These are phyloP conservation scores for Eutrema japonicum DNA, from an alignment of 345 rosid genomes.

Conservation along the genomic window DNA sequence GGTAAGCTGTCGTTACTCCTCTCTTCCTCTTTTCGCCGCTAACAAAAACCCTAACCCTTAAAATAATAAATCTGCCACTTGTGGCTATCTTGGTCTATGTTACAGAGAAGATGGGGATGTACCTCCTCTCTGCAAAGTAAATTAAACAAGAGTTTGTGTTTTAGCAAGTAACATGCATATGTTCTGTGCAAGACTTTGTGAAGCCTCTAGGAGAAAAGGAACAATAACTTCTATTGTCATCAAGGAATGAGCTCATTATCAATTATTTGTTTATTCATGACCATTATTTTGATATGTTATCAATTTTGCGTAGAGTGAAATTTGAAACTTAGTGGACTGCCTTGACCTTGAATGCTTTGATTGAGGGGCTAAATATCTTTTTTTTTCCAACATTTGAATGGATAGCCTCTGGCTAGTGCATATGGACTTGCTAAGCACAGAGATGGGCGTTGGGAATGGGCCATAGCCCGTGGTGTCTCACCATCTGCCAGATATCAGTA, in stretches of 20 bases:
- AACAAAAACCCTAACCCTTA: no score
- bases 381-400: slow-evolving; percentile 21
- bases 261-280: slow-evolving; percentile 16
- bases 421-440: slow-evolving; percentile 98
- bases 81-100: no score
- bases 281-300: slow-evolving; percentile 11
- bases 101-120: slow-evolving; percentile 27
- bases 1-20: no score
- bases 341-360: slow-evolving; percentile 16
- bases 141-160: slow-evolving; percentile 9
- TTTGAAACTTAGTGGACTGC: slow-evolving; percentile 35
- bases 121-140: slow-evolving; percentile 12
- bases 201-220: slow-evolving; percentile 17
- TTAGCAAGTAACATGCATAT: slow-evolving; percentile 15
- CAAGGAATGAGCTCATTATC: slow-evolving; percentile 1
- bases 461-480: slow-evolving; percentile 96
- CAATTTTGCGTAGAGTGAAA: slow-evolving; percentile 6
- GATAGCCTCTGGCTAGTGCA: slow-evolving; percentile 90
- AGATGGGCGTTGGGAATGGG: slow-evolving; percentile 99
- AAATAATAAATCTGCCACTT: no score
- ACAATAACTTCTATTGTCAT: slow-evolving; percentile 10
- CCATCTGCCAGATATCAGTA: slow-evolving; percentile 98
- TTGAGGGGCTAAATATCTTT: background rate
- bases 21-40: no score
- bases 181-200: background rate